Percentiles rank a stretch among this genome's conserved stretches.
Conservation (phyloP, 768 basidiomycete genomes). For the Amanita inopinata region DNA sequence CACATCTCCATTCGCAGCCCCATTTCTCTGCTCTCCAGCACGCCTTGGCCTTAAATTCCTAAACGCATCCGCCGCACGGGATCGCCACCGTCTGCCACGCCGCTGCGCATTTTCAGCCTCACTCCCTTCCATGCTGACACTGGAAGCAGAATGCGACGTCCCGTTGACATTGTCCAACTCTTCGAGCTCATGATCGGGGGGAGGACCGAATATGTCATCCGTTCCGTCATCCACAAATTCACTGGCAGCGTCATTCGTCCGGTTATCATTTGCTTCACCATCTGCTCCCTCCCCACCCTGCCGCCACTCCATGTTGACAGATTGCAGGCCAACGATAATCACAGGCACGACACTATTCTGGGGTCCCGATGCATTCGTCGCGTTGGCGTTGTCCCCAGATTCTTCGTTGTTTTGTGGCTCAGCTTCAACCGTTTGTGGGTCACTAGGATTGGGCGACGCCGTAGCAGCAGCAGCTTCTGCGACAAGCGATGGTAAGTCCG, state of each 20-base stretch:
- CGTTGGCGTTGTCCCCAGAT: constrained; percentile 4
- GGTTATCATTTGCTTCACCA: constrained; percentile 2
- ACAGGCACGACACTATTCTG: constrained; percentile 61
- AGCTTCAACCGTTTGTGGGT: constrained; percentile 10
- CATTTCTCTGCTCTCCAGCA: constrained; percentile 18
- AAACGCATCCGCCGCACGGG: constrained; percentile 54
- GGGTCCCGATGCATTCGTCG: not conserved
- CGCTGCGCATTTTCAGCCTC: constrained; percentile 3
- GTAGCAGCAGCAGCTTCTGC: constrained; percentile 6
- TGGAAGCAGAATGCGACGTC: not conserved
- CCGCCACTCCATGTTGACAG: constrained; percentile 43
- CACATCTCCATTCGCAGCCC: constrained; percentile 7
- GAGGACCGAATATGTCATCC: constrained; percentile 7
- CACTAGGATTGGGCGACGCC: constrained; percentile 1
- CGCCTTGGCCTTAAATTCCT: constrained; percentile 38
- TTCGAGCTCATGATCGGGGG: not conserved
- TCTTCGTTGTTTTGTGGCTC: constrained; percentile 9
- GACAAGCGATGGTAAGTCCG: constrained; percentile 11
- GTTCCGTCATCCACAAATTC: constrained; percentile 8
- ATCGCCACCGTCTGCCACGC: constrained; percentile 36
- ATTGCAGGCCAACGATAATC: constrained; percentile 76
- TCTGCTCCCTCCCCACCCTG: constrained; percentile 18
- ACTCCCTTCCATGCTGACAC: not conserved
- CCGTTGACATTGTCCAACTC: not conserved
- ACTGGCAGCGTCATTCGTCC: constrained; percentile 11